Base-by-base conservation (phyloP, 345 rosid species). In the Punica granatum region DNA sequence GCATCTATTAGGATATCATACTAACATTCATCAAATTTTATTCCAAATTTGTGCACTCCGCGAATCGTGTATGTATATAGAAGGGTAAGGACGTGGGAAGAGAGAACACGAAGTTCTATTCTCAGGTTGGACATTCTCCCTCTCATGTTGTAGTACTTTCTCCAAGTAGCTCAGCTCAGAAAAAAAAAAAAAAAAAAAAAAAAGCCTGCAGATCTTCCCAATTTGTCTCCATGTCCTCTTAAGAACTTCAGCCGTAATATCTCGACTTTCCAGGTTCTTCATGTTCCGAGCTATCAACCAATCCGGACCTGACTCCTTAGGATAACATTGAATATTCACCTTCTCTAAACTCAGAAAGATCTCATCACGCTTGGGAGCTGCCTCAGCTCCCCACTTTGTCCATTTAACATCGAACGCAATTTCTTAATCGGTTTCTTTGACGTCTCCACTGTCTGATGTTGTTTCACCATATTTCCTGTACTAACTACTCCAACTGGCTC, bases 301-400 rank as follows among this genome's bases (percentile, higher is more conserved):
- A 9, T 7, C 30, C 1, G 58, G 75, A 7, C 21, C 65, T 19
- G 1, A 21, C 25, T 67, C 25, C 5, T 2, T 19, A 3, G 75
- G 75, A 30, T 58, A 72, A 66, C 75, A 72, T 28, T 65, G 66
- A 12, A 72, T 36, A 49, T 72, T 67, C 7, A 72, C 21, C 19
- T 51, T 51, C 58, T 51, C 58, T 51, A 51, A 51, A 21, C 30
- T 23, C 2, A 28, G 58, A 51, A 51, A 51, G 58, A 6, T 51
- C 28, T 23, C 28, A 26, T 51, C 30, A 8, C 28, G 10, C 58
- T 51, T n/a, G 26, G 51, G 21, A 16, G 7, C 58, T 23, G 58
- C 30, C 4, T 9, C 30, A 19, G 11, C 8, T 8, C 30, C 5
- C 26, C 6, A 11, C 3, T n/a, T 23, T 1, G 30, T 21, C 30